Evolutionary conservation across 768 basidiomycete genomes (phyloP).

Genomic region (Suillus occidentalis): DNA sequence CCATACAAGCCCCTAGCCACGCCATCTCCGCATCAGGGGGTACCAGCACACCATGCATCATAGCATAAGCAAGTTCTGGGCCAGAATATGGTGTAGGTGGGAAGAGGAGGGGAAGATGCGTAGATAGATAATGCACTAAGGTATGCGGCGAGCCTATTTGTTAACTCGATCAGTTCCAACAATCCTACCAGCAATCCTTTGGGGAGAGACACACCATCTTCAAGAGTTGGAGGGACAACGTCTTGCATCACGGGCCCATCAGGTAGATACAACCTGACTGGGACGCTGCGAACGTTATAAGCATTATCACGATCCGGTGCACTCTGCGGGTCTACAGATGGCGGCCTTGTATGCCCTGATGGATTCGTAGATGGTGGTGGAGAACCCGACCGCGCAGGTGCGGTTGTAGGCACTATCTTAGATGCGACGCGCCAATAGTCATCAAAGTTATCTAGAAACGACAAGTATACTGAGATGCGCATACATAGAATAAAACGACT

Average conservation of each 20-base stretch:
- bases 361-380: conserved; percentile 51
- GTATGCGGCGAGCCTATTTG: conserved; percentile 70
- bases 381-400: conserved; percentile 58
- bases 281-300: conserved; percentile 84
- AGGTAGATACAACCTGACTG: conserved; percentile 85
- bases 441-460: conserved; percentile 83
- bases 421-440: conserved; percentile 92
- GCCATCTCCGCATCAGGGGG: conserved; percentile 89
- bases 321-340: conserved; percentile 58
- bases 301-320: conserved; percentile 74
- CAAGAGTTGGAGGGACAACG: conserved; percentile 73
- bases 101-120: conserved; percentile 81
- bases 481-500: conserved; percentile 4
- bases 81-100: conserved; percentile 45
- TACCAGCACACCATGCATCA: conserved; percentile 82
- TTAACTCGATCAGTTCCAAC: not conserved
- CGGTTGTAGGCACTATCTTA: conserved; percentile 86
- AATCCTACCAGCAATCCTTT: conserved; percentile 2
- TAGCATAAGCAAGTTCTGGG: conserved; percentile 65
- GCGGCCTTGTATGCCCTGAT: conserved; percentile 64
- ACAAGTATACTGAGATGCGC: not conserved
- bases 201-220: conserved; percentile 61
- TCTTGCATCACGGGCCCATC: conserved; percentile 93
- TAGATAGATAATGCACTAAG: conserved; percentile 63
- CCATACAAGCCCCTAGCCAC: conserved; percentile 91